Evolutionary conservation across 2,329 filamentous ascomycete species (phyloP), one percentile per base, ranked within the genome.

Genomic region (Fusarium sp.): DNA sequence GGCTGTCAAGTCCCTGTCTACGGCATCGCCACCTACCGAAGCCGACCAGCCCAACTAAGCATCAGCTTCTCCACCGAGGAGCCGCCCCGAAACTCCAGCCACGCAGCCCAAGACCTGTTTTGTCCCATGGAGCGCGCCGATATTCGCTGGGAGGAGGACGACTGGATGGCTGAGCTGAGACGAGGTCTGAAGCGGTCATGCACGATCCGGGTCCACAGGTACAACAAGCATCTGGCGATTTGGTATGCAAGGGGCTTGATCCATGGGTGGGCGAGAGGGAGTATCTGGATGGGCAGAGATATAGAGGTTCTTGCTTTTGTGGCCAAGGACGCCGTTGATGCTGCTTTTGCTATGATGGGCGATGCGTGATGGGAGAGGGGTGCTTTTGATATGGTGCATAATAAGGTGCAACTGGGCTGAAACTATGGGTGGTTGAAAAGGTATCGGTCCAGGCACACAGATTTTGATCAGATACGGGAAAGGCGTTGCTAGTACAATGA

Each of bases 221-320:
- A 73, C 44, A 78, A 78, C 46, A 78, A 78, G 43, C 68, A 76
- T 39, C 51, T 75, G 32, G 77, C 77, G 0, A 64, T 78, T 4
- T 78, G 75, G 75, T 71, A 77, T 1, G 68, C 68, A 0, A 59
- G 76, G 3, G 61, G 55, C 11, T 51, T 78, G 41, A 40, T 76
- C 1, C 49, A 22, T 0, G 68, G 43, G 0, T 78, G 76, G 76
- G 67, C 71, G 0, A 64, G 54, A 24, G 76, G 76, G 2, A 68
- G 72, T 14, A 53, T 77, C 2, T 67, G 56, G 1, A 60, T 76
- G 66, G 75, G 74, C 0, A 59, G 53, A 14, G 75, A 71, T 6
- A 47, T 53, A 0, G 45, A 30, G 1, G 53, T 69, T 3, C 67
- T 74, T 37, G 67, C 66, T 3, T 78, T 77, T 46, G 28, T 77